Evolutionary conservation across 345 rosid species (phyloP).

Genomic region (Jatropha curcas): DNA sequence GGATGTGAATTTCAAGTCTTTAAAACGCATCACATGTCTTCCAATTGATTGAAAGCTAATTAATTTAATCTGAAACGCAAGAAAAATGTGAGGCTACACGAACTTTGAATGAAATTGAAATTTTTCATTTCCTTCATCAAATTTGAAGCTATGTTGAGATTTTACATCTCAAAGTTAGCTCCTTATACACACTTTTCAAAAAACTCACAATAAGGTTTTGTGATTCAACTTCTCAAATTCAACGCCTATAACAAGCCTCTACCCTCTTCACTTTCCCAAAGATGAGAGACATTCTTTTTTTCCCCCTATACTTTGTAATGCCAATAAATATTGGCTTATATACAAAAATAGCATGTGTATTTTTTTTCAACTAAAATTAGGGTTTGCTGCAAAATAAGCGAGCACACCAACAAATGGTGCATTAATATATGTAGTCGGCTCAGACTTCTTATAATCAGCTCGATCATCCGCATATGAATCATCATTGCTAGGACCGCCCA

Average conservation of each 20-base stretch:
- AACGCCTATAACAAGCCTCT: slow-evolving; percentile 27
- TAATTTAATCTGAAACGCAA: background rate
- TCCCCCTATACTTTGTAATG: background rate
- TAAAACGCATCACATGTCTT: background rate
- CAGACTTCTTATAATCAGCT: slow-evolving; percentile 72
- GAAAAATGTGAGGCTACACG: background rate
- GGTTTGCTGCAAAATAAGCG: slow-evolving; percentile 86
- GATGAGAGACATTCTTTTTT: slow-evolving; percentile 46
- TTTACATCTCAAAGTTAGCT: background rate
- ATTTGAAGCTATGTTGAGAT: background rate
- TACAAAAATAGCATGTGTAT: slow-evolving; percentile 4
- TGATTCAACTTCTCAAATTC: slow-evolving; percentile 12
- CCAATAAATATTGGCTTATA: slow-evolving; percentile 7
- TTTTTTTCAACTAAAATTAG: slow-evolving; percentile 34
- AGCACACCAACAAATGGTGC: slow-evolving; percentile 96
- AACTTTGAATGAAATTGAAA: background rate
- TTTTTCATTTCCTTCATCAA: background rate
- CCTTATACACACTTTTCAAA: background rate
- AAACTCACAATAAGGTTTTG: slow-evolving; percentile 18
- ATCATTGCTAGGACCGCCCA: slow-evolving; percentile 83
- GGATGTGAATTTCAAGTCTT: background rate
- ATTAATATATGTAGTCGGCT: slow-evolving; percentile 92
- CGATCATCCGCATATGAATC: slow-evolving; percentile 68
- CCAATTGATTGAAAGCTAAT: background rate
- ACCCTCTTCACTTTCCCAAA: slow-evolving; percentile 36